A percentile compares a stretch with the other conserved stretches of the same genome.
Conservation (phyloP, 257 asterid species). For the Marsdenia floribunda region DNA sequence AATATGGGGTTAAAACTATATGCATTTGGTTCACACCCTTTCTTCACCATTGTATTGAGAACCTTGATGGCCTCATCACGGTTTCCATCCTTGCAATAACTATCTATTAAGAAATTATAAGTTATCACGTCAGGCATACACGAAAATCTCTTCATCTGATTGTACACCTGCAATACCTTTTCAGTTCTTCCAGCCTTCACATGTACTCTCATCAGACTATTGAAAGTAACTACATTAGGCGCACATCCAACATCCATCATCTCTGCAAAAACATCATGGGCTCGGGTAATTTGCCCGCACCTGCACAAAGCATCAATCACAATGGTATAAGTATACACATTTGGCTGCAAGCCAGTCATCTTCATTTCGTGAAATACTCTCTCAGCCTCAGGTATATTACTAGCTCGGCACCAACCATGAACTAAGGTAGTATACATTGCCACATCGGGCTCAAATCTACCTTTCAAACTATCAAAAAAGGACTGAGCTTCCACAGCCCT, state of each 20-base stretch:
- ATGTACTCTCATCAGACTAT: slow-evolving; percentile 80
- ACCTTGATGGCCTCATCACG: slow-evolving; percentile 74
- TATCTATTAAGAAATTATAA: slow-evolving; percentile 67
- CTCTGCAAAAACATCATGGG: slow-evolving; percentile 83
- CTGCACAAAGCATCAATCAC: slow-evolving; percentile 93
- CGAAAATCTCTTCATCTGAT: slow-evolving; percentile 74
- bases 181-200: slow-evolving; percentile 90
- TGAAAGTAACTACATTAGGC: slow-evolving; percentile 78
- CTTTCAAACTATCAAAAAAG: slow-evolving; percentile 72
- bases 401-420: slow-evolving; percentile 84
- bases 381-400: slow-evolving; percentile 69
- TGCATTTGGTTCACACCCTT: slow-evolving; percentile 57
- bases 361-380: slow-evolving; percentile 74
- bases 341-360: slow-evolving; percentile 50
- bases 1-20: slow-evolving; percentile 73
- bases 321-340: slow-evolving; percentile 63
- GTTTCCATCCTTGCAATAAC: slow-evolving; percentile 73
- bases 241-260: slow-evolving; percentile 66
- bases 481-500: slow-evolving; percentile 76
- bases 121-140: slow-evolving; percentile 76
- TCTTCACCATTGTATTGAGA: slow-evolving; percentile 55
- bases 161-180: slow-evolving; percentile 76
- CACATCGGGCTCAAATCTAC: slow-evolving; percentile 63
- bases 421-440: slow-evolving; percentile 76
- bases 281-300: slow-evolving; percentile 80